Conservation (phyloP, 1,139 yeast species). For the Nakaseomyces nivariensis region DNA sequence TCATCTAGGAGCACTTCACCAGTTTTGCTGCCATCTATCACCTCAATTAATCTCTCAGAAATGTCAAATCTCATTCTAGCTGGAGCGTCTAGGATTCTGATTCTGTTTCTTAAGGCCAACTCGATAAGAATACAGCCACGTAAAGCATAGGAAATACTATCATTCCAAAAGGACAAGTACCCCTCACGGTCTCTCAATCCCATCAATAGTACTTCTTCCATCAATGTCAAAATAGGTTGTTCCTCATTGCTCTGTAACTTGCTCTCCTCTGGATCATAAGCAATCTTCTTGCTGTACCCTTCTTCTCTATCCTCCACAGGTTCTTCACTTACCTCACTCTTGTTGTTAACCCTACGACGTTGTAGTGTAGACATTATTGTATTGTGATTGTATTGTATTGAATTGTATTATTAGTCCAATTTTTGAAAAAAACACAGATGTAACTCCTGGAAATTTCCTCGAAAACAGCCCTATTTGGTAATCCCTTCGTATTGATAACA, state of each 20-base stretch:
- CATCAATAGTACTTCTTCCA: slow-evolving; percentile 91
- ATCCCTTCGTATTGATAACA: no score
- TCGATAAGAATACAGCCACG: slow-evolving; percentile 92
- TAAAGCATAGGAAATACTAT: slow-evolving; percentile 88
- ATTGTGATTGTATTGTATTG: not conserved
- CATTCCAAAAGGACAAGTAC: slow-evolving; percentile 94
- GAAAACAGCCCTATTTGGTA: no score
- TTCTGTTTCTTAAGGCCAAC: slow-evolving; percentile 81
- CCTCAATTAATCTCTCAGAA: slow-evolving; percentile 79
- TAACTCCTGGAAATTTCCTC: no score
- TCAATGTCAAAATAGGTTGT: slow-evolving; percentile 69
- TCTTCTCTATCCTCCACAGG: slow-evolving; percentile 12
- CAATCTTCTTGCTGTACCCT: slow-evolving; percentile 8
- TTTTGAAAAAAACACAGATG: no score
- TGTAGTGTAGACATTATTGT: slow-evolving; percentile 35
- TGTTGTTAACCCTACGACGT: slow-evolving; percentile 38
- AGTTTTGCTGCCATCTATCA: slow-evolving; percentile 74
- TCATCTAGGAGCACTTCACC: slow-evolving; percentile 95
- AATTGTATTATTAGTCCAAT: not conserved
- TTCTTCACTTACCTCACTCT: slow-evolving; percentile 16
- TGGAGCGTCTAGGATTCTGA: slow-evolving; percentile 84
- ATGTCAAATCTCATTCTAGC: slow-evolving; percentile 85
- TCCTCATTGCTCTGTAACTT: slow-evolving; percentile 33
- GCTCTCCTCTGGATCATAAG: slow-evolving; percentile 58
- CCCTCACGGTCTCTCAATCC: slow-evolving; percentile 96